Evolutionary conservation across 108 stramenopile genomes (phyloP).

Genomic region (Fistulifera pelliculosa): DNA sequence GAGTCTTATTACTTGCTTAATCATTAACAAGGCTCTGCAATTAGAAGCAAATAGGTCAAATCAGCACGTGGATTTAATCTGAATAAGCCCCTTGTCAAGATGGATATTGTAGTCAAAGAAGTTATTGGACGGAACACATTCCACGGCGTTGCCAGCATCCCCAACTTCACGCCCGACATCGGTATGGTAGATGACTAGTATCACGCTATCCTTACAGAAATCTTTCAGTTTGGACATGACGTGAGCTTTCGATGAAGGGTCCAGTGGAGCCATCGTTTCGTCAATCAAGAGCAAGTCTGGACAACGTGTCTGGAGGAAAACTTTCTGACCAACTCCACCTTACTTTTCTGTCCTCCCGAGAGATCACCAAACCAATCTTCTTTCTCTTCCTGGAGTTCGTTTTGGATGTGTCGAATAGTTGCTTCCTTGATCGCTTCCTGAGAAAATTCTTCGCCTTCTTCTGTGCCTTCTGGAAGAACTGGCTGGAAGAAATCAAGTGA

Average conservation of each 20-base stretch:
- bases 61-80: conserved; percentile 57
- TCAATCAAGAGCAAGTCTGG: conserved; percentile 70
- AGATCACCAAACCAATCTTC: conserved; percentile 85
- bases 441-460: conserved; percentile 5
- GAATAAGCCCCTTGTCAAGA: conserved; percentile 56
- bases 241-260: conserved; percentile 66
- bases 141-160: conserved; percentile 19
- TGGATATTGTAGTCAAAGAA: conserved; percentile 84
- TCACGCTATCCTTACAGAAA: conserved; percentile 65
- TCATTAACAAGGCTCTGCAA: too few species aligned
- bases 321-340: conserved; percentile 80
- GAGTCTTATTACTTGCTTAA: too few species aligned
- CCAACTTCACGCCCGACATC: conserved; percentile 43
- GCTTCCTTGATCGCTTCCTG: conserved; percentile 17
- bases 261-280: conserved; percentile 85
- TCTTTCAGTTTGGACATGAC: conserved; percentile 74
- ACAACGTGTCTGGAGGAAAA: conserved; percentile 62
- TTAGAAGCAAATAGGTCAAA: background rate
- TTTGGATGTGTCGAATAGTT: conserved; percentile 35
- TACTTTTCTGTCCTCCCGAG: conserved; percentile 81
- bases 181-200: conserved; percentile 87
- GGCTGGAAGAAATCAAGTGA: conserved; percentile 58
- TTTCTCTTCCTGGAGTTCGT: conserved; percentile 58
- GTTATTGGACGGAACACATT: conserved; percentile 75
- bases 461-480: conserved; percentile 3